Evolutionary conservation across 2,329 filamentous ascomycete genomes (phyloP).

Genomic region (Cryphonectria parasitica): DNA sequence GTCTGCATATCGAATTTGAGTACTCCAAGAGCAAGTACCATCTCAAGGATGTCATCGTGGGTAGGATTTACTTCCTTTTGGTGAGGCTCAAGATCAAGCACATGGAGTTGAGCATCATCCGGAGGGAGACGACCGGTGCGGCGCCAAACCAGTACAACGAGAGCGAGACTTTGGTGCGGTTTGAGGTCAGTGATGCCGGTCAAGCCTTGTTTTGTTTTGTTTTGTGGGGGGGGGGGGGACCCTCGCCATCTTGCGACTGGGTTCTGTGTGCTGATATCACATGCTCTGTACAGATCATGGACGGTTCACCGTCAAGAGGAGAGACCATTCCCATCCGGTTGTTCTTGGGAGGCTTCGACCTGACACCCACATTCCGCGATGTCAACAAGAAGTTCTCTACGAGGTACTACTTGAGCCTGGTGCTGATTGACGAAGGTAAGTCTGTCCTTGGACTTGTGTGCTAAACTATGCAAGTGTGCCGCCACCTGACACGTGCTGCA

Average conservation of each 20-base stretch:
- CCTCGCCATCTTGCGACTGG: background rate
- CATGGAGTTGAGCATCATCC: constrained; percentile 98
- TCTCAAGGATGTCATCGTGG: constrained; percentile 97
- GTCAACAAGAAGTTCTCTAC: constrained; percentile 99
- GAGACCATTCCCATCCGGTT: constrained; percentile 94
- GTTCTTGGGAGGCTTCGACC: constrained; percentile 95
- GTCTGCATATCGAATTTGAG: constrained; percentile 98
- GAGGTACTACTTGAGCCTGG: constrained; percentile 93
- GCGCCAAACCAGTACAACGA: constrained; percentile 99
- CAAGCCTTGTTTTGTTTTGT: background rate
- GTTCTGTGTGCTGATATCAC: background rate
- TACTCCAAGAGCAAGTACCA: constrained; percentile 99
- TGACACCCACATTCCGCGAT: constrained; percentile 97
- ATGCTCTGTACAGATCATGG: constrained; percentile 75
- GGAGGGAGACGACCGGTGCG: constrained; percentile 92
- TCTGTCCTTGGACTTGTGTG: constrained; percentile 21
- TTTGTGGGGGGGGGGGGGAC: no score
- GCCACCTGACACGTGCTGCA: constrained; percentile 43
- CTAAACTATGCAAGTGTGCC: constrained; percentile 9
- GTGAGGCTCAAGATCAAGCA: constrained; percentile 99
- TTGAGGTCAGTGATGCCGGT: constrained; percentile 67
- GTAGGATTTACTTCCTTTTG: constrained; percentile 95
- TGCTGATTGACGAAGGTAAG: constrained; percentile 91
- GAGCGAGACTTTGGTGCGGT: constrained; percentile 95
- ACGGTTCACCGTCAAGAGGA: constrained; percentile 95